Evolutionary conservation across 768 basidiomycete genomes (phyloP).

Genomic region (Tricholoma sp.): DNA sequence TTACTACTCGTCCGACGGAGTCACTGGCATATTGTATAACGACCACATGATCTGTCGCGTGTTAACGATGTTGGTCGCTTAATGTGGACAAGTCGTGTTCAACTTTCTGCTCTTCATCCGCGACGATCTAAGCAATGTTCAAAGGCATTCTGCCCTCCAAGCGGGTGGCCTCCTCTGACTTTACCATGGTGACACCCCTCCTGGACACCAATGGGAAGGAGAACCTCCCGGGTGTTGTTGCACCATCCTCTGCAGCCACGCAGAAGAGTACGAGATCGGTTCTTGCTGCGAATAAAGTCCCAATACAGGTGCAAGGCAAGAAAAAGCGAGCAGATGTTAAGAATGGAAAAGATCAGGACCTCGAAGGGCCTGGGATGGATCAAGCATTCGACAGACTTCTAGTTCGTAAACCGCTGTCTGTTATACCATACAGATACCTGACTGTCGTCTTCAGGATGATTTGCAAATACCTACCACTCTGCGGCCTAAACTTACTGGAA

Average conservation of each 20-base stretch:
- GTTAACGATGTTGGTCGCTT: neutral
- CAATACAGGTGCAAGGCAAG: conserved; percentile 28
- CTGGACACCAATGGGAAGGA: conserved; percentile 60
- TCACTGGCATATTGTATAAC: too few species aligned
- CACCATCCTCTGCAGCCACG: conserved; percentile 6
- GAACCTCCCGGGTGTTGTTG: conserved; percentile 42
- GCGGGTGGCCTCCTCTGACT: conserved; percentile 61
- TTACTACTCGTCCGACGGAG: too few species aligned
- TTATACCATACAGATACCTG: neutral
- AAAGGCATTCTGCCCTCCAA: conserved; percentile 73
- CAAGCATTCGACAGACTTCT: conserved; percentile 78
- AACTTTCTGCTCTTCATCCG: conserved; percentile 2
- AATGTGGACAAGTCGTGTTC: conserved; percentile 10
- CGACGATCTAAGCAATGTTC: conserved; percentile 49
- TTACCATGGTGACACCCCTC: conserved; percentile 63
- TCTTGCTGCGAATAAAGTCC: conserved; percentile 22
- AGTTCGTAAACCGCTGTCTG: conserved; percentile 36
- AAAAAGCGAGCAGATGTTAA: conserved; percentile 33
- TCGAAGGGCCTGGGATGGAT: conserved; percentile 40
- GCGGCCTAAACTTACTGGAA: conserved; percentile 71
- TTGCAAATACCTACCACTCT: conserved; percentile 80
- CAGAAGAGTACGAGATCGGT: conserved; percentile 13
- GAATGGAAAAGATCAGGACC: conserved; percentile 8
- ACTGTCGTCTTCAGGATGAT: conserved; percentile 55
- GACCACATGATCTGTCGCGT: conserved; percentile 27